These are phyloP conservation scores for Oenanthe sinensis DNA, from an alignment of 129 eudicot genomes.

Conservation along the genomic window DNA sequence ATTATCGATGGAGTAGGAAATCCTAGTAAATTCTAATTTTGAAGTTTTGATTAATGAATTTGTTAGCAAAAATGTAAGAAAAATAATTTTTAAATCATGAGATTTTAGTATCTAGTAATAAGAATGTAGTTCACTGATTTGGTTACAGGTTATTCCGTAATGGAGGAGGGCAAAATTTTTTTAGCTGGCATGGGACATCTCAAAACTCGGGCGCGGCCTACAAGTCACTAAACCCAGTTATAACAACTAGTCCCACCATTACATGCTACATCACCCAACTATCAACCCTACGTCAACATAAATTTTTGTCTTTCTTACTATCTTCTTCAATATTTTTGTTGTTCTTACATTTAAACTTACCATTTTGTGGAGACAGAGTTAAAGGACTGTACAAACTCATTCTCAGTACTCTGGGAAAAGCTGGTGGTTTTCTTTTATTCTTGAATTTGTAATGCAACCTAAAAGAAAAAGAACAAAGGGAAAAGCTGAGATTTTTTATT, in stretches of 20 bases:
- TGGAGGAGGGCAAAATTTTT: too few relatives aligned
- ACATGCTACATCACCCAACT: neutral
- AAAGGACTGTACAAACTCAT: neutral
- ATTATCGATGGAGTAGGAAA: too few relatives aligned
- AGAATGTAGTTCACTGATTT: too few relatives aligned
- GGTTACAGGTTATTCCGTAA: too few relatives aligned
- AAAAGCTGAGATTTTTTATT: neutral
- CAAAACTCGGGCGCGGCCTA: too few relatives aligned
- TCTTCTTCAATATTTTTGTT: neutral
- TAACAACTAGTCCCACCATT: neutral
- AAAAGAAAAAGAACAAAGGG: constrained; percentile 9
- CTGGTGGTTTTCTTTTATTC: neutral
- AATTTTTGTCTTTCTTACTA: neutral
- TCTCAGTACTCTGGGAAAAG: neutral
- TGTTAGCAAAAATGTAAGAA: too few relatives aligned
- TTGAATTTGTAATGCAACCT: constrained; percentile 3
- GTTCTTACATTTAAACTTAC: neutral
- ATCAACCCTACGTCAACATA: neutral
- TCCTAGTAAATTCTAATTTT: too few relatives aligned
- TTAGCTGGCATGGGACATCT: too few relatives aligned
- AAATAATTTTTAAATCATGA: too few relatives aligned
- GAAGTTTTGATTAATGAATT: too few relatives aligned
- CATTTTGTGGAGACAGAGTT: neutral
- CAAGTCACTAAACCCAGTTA: neutral
- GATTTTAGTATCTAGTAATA: too few relatives aligned